These are phyloP conservation scores for Cyberlindnera samutprakarnensis DNA, from an alignment of 805 yeast genomes.

Conservation along the genomic window DNA sequence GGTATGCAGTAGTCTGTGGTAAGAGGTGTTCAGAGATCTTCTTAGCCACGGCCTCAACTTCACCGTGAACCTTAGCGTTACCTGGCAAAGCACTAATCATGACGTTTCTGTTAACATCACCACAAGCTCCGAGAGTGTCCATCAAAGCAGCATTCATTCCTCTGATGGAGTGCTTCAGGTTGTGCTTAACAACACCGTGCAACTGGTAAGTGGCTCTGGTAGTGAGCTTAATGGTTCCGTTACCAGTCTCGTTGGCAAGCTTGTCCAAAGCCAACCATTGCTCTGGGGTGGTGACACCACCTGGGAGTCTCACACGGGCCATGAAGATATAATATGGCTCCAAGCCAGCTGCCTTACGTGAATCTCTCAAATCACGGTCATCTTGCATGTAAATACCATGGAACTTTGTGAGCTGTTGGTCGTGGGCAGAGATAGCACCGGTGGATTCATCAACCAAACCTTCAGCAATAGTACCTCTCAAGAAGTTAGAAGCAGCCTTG, in stretches of 20 bases:
- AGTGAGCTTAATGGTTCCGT: constrained; percentile 88
- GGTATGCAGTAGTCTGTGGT: constrained; percentile 92
- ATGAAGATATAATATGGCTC: constrained; percentile 97
- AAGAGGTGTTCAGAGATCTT: constrained; percentile 73
- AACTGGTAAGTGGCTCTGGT: constrained; percentile 96
- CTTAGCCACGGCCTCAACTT: constrained; percentile 57
- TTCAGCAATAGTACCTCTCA: constrained; percentile 90
- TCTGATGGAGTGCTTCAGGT: constrained; percentile 83
- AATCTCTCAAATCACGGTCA: constrained; percentile 92
- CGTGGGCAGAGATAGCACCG: constrained; percentile 85
- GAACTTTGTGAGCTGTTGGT: constrained; percentile 92
- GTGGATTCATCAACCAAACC: constrained; percentile 77
- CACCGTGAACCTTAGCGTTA: constrained; percentile 73
- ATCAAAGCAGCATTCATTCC: constrained; percentile 85
- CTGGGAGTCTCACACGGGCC: constrained; percentile 94
- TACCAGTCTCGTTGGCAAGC: constrained; percentile 75
- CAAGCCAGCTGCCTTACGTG: constrained; percentile 82
- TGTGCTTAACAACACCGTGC: constrained; percentile 88
- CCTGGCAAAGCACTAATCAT: constrained; percentile 87
- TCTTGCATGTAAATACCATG: constrained; percentile 99
- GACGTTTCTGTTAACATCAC: constrained; percentile 96
- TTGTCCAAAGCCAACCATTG: constrained; percentile 88
- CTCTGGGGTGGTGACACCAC: constrained; percentile 78
- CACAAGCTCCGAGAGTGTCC: constrained; percentile 97
- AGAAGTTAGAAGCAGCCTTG: constrained; percentile 76